Base-by-base conservation (phyloP, 352 stramenopile genomes). In the Phytophthora cactorum region DNA sequence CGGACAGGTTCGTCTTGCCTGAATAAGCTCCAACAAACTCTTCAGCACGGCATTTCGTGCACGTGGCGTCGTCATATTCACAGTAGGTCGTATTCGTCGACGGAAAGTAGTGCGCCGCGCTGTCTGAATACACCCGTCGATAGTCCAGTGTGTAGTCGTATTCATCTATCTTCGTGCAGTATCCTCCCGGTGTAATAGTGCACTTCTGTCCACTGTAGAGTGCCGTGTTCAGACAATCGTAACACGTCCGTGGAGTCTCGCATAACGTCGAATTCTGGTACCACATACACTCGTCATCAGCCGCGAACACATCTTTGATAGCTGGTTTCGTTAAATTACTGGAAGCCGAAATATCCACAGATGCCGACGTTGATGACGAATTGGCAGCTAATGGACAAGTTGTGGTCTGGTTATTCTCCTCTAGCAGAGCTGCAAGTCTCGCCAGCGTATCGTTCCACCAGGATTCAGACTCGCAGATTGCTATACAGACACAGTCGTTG, bases 81-180 rank as follows among this genome's bases (percentile, higher is more conserved):
- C 83, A 91, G 52, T 91, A 91, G 11, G 75, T 84, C 17, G 81
- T 79, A 64, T 89, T 85, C 31, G 59, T 73, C 12, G 81, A 88
- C 32, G 79, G 79, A 61, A 91, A 89, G 51, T 73, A 79, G 44
- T 82, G 74, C n/a, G 63, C 52, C 4, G 67, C 75, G 22, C 45
- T 63, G 46, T 69, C 68, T 3, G 61, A 63, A 29, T 67, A 63
- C n/a, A 74, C 57, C 25, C 71, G 60, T 7, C 78, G 78, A 50
- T 77, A 91, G 60, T 88, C 77, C 27, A 80, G 63, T 1, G 28
- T 63, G 36, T 69, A 59, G 53, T 81, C 56, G 50, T 88, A 91
- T 38, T 45, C 58, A 12, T 50, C 39, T 9, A 89, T 87, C 29
- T 68, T 79, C 10, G 80, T 78, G 60, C 82, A 91, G 58, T 87